Evolutionary conservation across 2,329 filamentous ascomycete species (phyloP).

Genomic region (Epichloe sylvatica): DNA sequence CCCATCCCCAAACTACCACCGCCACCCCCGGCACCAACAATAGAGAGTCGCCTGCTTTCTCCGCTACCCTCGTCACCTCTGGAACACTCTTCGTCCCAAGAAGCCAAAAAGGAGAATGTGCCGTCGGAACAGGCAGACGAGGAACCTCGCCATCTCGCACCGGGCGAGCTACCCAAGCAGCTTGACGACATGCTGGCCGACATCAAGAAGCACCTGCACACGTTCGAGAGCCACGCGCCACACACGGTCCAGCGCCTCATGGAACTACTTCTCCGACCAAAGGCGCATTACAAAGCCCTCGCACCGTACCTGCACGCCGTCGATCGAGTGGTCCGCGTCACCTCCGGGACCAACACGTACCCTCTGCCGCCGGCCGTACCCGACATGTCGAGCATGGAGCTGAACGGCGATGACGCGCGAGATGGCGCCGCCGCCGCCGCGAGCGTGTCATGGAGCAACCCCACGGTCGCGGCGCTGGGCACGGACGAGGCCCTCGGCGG

Average conservation of each 20-base stretch:
- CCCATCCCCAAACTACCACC: conserved; percentile 49
- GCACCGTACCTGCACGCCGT: conserved; percentile 80
- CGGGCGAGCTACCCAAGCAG: conserved; percentile 45
- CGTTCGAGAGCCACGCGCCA: conserved; percentile 64
- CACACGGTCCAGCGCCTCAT: conserved; percentile 87
- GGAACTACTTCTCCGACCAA: conserved; percentile 69
- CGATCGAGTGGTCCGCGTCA: conserved; percentile 81
- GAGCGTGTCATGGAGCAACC: conserved; percentile 33
- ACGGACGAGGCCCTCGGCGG: conserved; percentile 84
- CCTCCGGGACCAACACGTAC: conserved; percentile 66
- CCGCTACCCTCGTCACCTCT: conserved; percentile 32
- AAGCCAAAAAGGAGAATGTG: conserved; percentile 56
- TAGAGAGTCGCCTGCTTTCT: conserved; percentile 20
- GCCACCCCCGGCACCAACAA: conserved; percentile 22
- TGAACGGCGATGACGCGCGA: conserved; percentile 46
- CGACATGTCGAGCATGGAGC: conserved; percentile 39
- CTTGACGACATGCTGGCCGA: conserved; percentile 47
- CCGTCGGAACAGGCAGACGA: conserved; percentile 26
- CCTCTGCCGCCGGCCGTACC: conserved; percentile 59
- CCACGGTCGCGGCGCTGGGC: conserved; percentile 41
- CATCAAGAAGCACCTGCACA: conserved; percentile 47
- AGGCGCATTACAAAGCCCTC: conserved; percentile 65
- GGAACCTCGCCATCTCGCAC: conserved; percentile 18
- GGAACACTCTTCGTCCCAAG: conserved; percentile 34
- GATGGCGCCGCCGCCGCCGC: conserved; percentile 23